Conservation (phyloP, 176 grass and related monocot genomes). For the Elaeis guineensis region DNA sequence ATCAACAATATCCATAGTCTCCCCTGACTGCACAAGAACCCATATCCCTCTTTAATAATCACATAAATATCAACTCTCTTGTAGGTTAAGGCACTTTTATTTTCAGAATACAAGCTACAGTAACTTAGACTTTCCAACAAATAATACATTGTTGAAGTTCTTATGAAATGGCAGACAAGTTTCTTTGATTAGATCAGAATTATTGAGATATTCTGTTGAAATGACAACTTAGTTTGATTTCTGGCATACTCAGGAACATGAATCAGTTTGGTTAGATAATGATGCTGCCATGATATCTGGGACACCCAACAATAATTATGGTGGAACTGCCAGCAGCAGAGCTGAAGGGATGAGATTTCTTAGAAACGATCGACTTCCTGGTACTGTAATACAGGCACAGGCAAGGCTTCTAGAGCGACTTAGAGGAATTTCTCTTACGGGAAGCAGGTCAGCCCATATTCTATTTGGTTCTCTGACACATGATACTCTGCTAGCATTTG, state of each 20-base stretch:
- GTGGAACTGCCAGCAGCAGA: constrained; percentile 30
- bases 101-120: too few relatives aligned
- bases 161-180: too few relatives aligned
- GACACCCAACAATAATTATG: constrained; percentile 30
- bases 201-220: too few relatives aligned
- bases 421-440: constrained; percentile 58
- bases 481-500: not conserved
- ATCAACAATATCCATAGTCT: too few relatives aligned
- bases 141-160: too few relatives aligned
- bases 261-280: not conserved
- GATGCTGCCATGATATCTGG: constrained; percentile 2
- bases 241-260: constrained; percentile 17
- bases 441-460: constrained; percentile 18
- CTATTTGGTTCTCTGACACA: not conserved
- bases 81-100: too few relatives aligned
- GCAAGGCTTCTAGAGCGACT: constrained; percentile 78
- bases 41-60: too few relatives aligned
- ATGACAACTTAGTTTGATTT: not conserved
- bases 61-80: too few relatives aligned
- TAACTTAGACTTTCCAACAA: too few relatives aligned
- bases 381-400: constrained; percentile 61
- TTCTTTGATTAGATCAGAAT: too few relatives aligned
- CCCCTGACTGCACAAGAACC: too few relatives aligned
- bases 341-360: constrained; percentile 60
- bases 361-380: constrained; percentile 63